Base-by-base conservation (phyloP, 83 land plant genomes). In the Picea engelmannii region DNA sequence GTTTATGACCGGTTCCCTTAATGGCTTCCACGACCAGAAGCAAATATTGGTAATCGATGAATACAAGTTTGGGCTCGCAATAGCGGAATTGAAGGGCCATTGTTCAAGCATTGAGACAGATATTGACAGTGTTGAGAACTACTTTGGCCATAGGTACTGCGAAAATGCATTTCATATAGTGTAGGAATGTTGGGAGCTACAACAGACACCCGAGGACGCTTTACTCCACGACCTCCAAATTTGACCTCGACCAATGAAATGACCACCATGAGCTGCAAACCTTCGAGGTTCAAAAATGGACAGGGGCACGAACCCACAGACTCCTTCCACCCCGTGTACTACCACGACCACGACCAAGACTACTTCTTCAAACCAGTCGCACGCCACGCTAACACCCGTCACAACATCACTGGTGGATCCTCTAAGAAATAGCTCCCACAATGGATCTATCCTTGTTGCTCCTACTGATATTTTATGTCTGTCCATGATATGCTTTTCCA, bases 221-320 rank as follows among this genome's bases (percentile, higher is more conserved):
- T 88, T 63, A 85, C 16, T 11, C 81, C 84, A 74, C 80, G 82
- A 81, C 78, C 80, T 62, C 71, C n/a, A 76, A 24, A 88, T 83
- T 11, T 80, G 79, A 9, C 77, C 31, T 78, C 85, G 89, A 80
- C 82, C 47, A 59, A 82, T 12, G 23, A 75, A 81, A 74, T 87
- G 87, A 21, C 78, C 27, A 6, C 84, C 78, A 13, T 87, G 88
- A 15, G 27, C 13, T 15, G 83, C 83, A 47, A 83, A 47, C 24
- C 90, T 83, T 8, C 83, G 87, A 76, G 90, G 87, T n/a, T 79
- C 55, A 31, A 86, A n/a, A 81, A 55, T 83, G 86, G n/a, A 8
- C 63, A 40, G 58, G 86, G 81, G 81, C 76, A 78, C 82, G 65
- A 20, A 85, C 67, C 71, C 68, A 69, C 42, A 86, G 20, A 31